Conservation (phyloP, 805 yeast species). For the Debaryomyces prosopidis region DNA sequence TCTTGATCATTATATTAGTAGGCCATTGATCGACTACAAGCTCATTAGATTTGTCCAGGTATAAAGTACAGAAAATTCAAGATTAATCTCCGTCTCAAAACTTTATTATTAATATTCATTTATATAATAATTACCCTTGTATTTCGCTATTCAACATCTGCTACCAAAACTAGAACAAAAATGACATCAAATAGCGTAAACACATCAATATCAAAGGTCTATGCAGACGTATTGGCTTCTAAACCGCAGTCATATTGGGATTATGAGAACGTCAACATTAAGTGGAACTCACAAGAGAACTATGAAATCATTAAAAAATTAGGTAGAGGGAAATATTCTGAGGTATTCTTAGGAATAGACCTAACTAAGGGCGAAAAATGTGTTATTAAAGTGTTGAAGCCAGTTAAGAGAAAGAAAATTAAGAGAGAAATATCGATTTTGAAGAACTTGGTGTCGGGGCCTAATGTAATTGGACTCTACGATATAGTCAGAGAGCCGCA, state of each 20-base stretch:
- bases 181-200: conserved; percentile 21
- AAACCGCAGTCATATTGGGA: conserved; percentile 89
- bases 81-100: conserved; percentile 1
- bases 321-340: conserved; percentile 93
- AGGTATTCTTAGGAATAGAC: conserved; percentile 85
- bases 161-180: not conserved
- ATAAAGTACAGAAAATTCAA: conserved; percentile 3
- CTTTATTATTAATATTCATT: conserved; percentile 1
- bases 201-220: conserved; percentile 70
- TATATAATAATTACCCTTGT: conserved; percentile 5
- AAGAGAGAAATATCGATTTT: conserved; percentile 87
- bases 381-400: conserved; percentile 89
- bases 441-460: conserved; percentile 82
- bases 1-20: not conserved
- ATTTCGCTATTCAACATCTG: conserved; percentile 2
- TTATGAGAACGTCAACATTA: conserved; percentile 65
- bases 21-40: not conserved
- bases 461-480: conserved; percentile 70
- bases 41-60: not conserved
- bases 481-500: conserved; percentile 89
- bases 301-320: conserved; percentile 83
- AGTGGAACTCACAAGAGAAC: conserved; percentile 83
- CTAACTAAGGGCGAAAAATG: conserved; percentile 60
- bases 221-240: conserved; percentile 72
- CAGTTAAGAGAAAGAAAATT: conserved; percentile 90